These are phyloP conservation scores for Orychophragmus violaceus DNA, from an alignment of 345 rosid species.

Conservation along the genomic window DNA sequence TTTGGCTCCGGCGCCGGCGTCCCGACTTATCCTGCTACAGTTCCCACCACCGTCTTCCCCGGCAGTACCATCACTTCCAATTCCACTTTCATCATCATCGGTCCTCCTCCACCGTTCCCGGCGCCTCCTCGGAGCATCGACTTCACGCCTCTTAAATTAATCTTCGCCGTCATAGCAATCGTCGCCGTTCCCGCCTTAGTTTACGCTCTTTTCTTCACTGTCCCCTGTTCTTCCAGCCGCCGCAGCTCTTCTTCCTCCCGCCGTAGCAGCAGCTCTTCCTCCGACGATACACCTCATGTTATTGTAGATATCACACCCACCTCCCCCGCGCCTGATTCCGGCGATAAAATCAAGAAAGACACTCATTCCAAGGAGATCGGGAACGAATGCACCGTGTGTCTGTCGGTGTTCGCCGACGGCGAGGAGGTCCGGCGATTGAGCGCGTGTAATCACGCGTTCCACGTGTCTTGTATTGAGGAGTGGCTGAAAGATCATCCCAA, in stretches of 20 bases:
- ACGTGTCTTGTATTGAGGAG: conserved; percentile 49
- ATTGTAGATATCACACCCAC: neutral
- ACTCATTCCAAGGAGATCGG: conserved; percentile 48
- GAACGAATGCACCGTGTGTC: conserved; percentile 67
- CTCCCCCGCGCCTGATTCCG: conserved; percentile 22
- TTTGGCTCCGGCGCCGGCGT: neutral
- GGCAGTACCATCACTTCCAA: conserved; percentile 18
- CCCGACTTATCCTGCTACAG: conserved; percentile 2
- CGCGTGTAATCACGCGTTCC: conserved; percentile 70
- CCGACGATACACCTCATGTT: neutral
- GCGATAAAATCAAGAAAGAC: conserved; percentile 36
- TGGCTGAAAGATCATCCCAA: conserved; percentile 57
- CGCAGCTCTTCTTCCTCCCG: conserved; percentile 14
- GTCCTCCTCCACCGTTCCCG: conserved; percentile 57
- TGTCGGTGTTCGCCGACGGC: conserved; percentile 48
- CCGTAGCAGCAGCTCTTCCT: neutral
- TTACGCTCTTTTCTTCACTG: conserved; percentile 56
- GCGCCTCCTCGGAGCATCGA: conserved; percentile 45
- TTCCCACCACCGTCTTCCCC: conserved; percentile 17
- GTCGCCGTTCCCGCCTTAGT: conserved; percentile 63
- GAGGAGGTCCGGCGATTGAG: conserved; percentile 49
- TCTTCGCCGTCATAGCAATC: conserved; percentile 60
- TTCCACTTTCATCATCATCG: conserved; percentile 26
- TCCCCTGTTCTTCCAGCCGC: conserved; percentile 42
- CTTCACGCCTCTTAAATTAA: conserved; percentile 59